Evolutionary conservation across 176 grass and related monocot species (phyloP).

Genomic region (Calamus simplicifolius): DNA sequence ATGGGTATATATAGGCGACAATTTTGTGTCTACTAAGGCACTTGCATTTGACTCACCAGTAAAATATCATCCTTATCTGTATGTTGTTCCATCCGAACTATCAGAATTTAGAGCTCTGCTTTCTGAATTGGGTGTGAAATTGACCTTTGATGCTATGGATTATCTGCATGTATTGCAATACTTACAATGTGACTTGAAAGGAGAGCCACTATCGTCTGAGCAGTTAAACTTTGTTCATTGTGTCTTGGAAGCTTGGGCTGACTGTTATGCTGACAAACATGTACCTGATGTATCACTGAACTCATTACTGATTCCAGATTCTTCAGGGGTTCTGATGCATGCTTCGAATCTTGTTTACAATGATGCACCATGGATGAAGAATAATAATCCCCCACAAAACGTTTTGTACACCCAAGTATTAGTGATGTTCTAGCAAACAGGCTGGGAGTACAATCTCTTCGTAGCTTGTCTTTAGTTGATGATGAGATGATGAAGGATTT

Average conservation of each 20-base stretch:
- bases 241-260: slow-evolving; percentile 88
- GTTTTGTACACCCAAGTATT: slow-evolving; percentile 74
- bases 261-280: slow-evolving; percentile 57
- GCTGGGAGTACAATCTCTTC: slow-evolving; percentile 76
- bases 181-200: slow-evolving; percentile 62
- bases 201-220: slow-evolving; percentile 58
- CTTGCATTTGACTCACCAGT: slow-evolving; percentile 98
- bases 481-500: slow-evolving; percentile 85
- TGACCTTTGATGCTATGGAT: slow-evolving; percentile 82
- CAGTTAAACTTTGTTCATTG: slow-evolving; percentile 81
- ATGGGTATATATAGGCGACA: slow-evolving; percentile 87
- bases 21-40: slow-evolving; percentile 54
- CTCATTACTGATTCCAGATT: slow-evolving; percentile 81
- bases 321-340: slow-evolving; percentile 54
- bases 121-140: slow-evolving; percentile 64
- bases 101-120: slow-evolving; percentile 77
- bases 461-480: slow-evolving; percentile 72
- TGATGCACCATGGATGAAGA: slow-evolving; percentile 87
- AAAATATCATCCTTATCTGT: slow-evolving; percentile 93
- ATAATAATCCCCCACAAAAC: slow-evolving; percentile 47
- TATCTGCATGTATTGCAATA: slow-evolving; percentile 63
- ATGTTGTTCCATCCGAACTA: slow-evolving; percentile 90
- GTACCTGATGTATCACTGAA: slow-evolving; percentile 52
- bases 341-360: slow-evolving; percentile 84
- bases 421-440: slow-evolving; percentile 82